phyloP scores from a whole-genome alignment of 176 grass and related monocot species.

The Oropetium thomaeum region DNA sequence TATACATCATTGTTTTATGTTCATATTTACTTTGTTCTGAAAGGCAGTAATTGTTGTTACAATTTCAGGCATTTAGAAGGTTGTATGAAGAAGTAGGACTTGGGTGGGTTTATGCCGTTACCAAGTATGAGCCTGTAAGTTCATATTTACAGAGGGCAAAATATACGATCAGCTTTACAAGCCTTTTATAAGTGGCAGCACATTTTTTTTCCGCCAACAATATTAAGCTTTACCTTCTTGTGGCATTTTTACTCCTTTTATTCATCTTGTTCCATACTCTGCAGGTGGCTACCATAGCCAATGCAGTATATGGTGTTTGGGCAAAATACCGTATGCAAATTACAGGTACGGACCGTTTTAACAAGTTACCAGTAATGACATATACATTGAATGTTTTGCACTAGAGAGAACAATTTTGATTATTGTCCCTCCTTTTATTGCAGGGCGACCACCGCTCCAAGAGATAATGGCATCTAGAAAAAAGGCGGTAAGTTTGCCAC shows the following conservation, averaged over 20 bases:
- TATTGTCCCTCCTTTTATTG: neutral
- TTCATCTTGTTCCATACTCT: conserved; percentile 17
- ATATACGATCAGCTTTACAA: neutral
- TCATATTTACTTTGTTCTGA: neutral
- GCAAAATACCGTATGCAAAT: conserved; percentile 93
- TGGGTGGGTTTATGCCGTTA: conserved; percentile 95
- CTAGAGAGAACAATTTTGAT: neutral
- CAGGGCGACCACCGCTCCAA: conserved; percentile 83
- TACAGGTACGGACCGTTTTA: conserved; percentile 62
- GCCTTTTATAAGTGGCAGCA: neutral
- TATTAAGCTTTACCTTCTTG: neutral
- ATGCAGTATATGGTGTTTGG: conserved; percentile 86
- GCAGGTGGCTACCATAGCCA: conserved; percentile 78
- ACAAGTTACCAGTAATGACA: neutral
- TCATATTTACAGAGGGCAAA: neutral
- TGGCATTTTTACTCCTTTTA: neutral
- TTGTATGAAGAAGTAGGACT: conserved; percentile 92
- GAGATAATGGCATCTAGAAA: conserved; percentile 50
- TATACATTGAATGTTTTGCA: neutral
- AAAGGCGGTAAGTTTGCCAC: conserved; percentile 13
- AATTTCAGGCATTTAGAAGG: conserved; percentile 82
- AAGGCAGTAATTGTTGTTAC: neutral
- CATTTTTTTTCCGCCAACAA: neutral
- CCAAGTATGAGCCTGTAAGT: conserved; percentile 96
- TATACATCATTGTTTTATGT: conserved; percentile 16